Percentiles rank a stretch among this genome's conserved stretches.
Conservation (phyloP, 1,284 basidiomycete genomes). For the Puccinia triticina region DNA sequence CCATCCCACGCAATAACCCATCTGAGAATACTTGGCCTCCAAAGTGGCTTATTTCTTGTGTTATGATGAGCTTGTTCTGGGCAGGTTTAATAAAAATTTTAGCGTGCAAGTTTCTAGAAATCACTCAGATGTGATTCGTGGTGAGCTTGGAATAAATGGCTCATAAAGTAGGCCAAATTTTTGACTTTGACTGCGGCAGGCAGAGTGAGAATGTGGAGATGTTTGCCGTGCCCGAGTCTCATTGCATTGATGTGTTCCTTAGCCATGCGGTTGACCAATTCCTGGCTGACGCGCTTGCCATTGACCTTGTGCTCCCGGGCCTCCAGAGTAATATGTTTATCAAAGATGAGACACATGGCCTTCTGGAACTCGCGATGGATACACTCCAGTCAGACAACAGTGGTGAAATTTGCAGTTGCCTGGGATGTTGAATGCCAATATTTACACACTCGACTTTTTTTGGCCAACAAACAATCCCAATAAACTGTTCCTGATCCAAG, state of each 20-base stretch:
- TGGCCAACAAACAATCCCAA: slow-evolving; percentile 19
- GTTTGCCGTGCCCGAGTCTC: slow-evolving; percentile 79
- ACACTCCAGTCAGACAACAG: too few relatives aligned
- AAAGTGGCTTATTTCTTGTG: slow-evolving; percentile 78
- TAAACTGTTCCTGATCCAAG: slow-evolving; percentile 38
- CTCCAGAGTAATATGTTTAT: slow-evolving; percentile 56
- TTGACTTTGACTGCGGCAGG: slow-evolving; percentile 82
- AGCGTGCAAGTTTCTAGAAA: slow-evolving; percentile 65
- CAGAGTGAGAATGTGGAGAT: slow-evolving; percentile 77
- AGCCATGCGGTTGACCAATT: slow-evolving; percentile 60
- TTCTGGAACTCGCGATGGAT: slow-evolving; percentile 52
- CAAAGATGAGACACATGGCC: slow-evolving; percentile 56
- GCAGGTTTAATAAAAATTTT: slow-evolving; percentile 65
- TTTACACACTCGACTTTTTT: slow-evolving; percentile 35
- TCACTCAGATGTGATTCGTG: slow-evolving; percentile 60
- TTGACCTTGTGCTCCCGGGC: slow-evolving; percentile 59
- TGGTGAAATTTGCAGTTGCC: too few relatives aligned
- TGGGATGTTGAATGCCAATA: slow-evolving; percentile 37
- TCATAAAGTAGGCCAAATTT: slow-evolving; percentile 75
- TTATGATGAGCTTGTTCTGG: slow-evolving; percentile 71
- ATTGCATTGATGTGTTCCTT: slow-evolving; percentile 74
- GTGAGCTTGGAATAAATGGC: neutral
- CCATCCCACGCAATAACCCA: slow-evolving; percentile 73
- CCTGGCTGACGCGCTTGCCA: slow-evolving; percentile 59
- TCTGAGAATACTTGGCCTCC: slow-evolving; percentile 83